A percentile compares a stretch with the other conserved stretches of the same genome.
Conservation (phyloP, 2,329 filamentous ascomycete species). For the Trichoderma oligosporum region DNA sequence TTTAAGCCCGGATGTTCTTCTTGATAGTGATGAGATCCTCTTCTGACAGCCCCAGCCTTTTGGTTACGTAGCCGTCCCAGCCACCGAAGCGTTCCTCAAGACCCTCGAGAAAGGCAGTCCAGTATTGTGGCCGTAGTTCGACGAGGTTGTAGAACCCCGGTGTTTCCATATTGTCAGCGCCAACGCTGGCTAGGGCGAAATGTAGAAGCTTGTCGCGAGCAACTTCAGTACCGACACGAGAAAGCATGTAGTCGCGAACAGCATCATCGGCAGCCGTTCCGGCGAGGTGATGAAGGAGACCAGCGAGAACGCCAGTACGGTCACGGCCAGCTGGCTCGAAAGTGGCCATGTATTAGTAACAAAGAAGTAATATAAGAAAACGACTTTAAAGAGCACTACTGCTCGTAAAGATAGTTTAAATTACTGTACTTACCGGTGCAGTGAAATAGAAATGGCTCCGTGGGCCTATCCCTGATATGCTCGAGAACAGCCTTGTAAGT, state of each 20-base stretch:
- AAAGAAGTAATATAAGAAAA: background rate
- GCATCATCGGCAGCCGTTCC: conserved; percentile 43
- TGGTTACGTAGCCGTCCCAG: conserved; percentile 47
- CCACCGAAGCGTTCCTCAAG: conserved; percentile 45
- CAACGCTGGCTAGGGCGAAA: conserved; percentile 39
- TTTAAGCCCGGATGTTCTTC: conserved; percentile 41
- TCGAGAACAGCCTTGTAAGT: conserved; percentile 45
- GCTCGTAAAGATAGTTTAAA: too few relatives aligned
- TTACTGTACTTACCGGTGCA: conserved; percentile 49
- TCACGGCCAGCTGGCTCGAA: conserved; percentile 47
- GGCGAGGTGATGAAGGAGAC: conserved; percentile 48
- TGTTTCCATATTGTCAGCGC: conserved; percentile 35
- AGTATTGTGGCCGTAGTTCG: conserved; percentile 42
- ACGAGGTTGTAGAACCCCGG: conserved; percentile 50
- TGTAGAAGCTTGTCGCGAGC: conserved; percentile 45
- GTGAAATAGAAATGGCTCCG: conserved; percentile 49
- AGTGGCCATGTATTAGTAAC: background rate
- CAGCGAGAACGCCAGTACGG: conserved; percentile 50
- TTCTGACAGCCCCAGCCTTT: conserved; percentile 43
- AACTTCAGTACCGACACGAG: conserved; percentile 50
- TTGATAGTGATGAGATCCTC: conserved; percentile 46
- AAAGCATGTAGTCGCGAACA: conserved; percentile 51
- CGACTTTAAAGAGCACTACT: too few relatives aligned
- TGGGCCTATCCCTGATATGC: conserved; percentile 44
- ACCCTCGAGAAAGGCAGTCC: conserved; percentile 44